These are phyloP conservation scores for Pseudogymnoascus sp. DNA, from an alignment of 2,329 filamentous ascomycete species.

Conservation along the genomic window DNA sequence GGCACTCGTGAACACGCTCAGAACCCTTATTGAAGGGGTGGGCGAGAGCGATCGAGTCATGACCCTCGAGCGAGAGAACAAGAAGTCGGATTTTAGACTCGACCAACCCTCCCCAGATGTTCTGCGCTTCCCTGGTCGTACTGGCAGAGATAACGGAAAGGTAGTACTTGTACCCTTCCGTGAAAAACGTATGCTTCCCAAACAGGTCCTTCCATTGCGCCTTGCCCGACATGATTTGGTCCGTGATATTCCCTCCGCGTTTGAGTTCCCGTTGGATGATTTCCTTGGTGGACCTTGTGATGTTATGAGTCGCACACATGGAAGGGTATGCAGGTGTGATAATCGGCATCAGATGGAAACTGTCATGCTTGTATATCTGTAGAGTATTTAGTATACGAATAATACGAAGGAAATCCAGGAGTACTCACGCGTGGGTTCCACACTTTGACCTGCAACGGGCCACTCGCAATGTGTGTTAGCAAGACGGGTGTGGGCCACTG, in stretches of 20 bases:
- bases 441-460: constrained; percentile 71
- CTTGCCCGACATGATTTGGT: constrained; percentile 70
- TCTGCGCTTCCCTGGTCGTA: constrained; percentile 74
- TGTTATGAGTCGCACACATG: constrained; percentile 96
- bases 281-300: constrained; percentile 75
- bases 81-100: constrained; percentile 88
- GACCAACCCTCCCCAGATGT: constrained; percentile 83
- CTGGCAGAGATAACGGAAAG: constrained; percentile 79
- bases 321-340: constrained; percentile 96
- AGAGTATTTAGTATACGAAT: constrained; percentile 20
- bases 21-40: constrained; percentile 92
- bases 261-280: constrained; percentile 79
- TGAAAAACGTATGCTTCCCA: constrained; percentile 87
- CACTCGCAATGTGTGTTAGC: constrained; percentile 79
- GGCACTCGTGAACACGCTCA: constrained; percentile 68
- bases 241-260: constrained; percentile 68
- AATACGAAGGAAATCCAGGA: not conserved
- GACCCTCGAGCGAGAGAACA: constrained; percentile 73
- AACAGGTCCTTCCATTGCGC: constrained; percentile 83
- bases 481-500: constrained; percentile 90
- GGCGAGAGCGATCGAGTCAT: constrained; percentile 71
- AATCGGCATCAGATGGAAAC: constrained; percentile 89
- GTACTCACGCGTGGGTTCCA: constrained; percentile 83
- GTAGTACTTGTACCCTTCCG: constrained; percentile 88
- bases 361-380: constrained; percentile 42